Evolutionary conservation across 352 stramenopile genomes (phyloP).

Genomic region (Globisporangium paddicum): DNA sequence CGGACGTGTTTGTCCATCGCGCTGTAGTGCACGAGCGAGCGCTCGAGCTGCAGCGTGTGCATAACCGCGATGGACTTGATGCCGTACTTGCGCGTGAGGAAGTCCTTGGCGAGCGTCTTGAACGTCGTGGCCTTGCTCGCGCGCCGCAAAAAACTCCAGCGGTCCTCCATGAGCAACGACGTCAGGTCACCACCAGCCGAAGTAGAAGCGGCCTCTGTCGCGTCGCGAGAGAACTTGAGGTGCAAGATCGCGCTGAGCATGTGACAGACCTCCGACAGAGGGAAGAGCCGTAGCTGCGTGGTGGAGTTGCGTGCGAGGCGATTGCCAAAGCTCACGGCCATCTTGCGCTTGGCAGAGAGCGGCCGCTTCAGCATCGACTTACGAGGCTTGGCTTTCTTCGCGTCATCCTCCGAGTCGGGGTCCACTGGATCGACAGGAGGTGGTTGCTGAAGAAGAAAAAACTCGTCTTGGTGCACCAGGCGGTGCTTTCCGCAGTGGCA

Average conservation of each 20-base stretch:
- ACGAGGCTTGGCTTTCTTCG: slow-evolving; percentile 16
- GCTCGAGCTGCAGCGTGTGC: slow-evolving; percentile 63
- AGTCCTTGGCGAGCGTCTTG: slow-evolving; percentile 56
- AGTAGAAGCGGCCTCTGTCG: slow-evolving; percentile 12
- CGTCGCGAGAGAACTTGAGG: slow-evolving; percentile 54
- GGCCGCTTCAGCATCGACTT: slow-evolving; percentile 28
- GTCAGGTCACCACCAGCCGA: slow-evolving; percentile 6
- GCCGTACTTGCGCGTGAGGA: slow-evolving; percentile 60
- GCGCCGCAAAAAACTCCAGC: slow-evolving; percentile 28
- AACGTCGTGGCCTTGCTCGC: slow-evolving; percentile 28
- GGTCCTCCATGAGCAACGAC: slow-evolving; percentile 23
- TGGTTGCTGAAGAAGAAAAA: not conserved
- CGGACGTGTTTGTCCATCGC: slow-evolving; percentile 40
- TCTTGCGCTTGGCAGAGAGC: slow-evolving; percentile 33
- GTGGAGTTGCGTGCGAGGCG: slow-evolving; percentile 29
- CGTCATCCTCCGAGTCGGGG: not conserved
- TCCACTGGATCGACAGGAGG: not conserved
- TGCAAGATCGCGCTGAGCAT: slow-evolving; percentile 56
- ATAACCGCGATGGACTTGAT: slow-evolving; percentile 73
- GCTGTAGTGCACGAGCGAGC: slow-evolving; percentile 53
- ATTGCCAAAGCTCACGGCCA: slow-evolving; percentile 37
- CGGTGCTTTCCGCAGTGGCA: slow-evolving; percentile 48
- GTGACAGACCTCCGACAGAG: slow-evolving; percentile 53
- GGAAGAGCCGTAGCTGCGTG: slow-evolving; percentile 36
- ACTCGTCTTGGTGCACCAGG: slow-evolving; percentile 22